Percentiles rank a stretch among this genome's conserved stretches.
Conservation (phyloP, 306 rosid genomes). For the Quillaja saponaria region DNA sequence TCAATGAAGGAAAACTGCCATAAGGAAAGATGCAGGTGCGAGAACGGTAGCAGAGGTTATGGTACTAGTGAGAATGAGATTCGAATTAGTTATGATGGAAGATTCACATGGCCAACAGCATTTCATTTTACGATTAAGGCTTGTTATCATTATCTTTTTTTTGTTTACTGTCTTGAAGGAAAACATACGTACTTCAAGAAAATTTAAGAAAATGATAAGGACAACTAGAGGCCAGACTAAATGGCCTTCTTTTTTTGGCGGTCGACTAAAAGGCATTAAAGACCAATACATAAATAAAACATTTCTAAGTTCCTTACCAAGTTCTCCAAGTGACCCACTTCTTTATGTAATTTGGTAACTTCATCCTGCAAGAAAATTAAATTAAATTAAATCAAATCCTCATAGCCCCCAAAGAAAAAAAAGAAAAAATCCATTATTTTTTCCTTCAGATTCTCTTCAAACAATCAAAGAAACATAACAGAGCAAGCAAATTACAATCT, state of each 20-base stretch:
- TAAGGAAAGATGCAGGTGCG: slow-evolving; percentile 9
- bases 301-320: slow-evolving; percentile 54
- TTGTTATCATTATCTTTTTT: background rate
- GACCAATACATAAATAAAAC: slow-evolving; percentile 14
- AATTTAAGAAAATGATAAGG: background rate
- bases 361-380: slow-evolving; percentile 64
- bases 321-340: slow-evolving; percentile 48
- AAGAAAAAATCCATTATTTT: background rate
- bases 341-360: slow-evolving; percentile 48
- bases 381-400: slow-evolving; percentile 33
- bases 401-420: background rate
- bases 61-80: slow-evolving; percentile 4
- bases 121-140: background rate
- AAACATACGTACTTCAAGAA: slow-evolving; percentile 3
- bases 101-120: background rate
- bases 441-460: background rate
- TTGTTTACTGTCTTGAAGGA: slow-evolving; percentile 12
- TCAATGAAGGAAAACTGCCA: slow-evolving; percentile 11
- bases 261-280: slow-evolving; percentile 19
- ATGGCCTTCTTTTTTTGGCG: no score
- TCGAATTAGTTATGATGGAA: slow-evolving; percentile 17
- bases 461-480: slow-evolving; percentile 24
- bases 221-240: slow-evolving; percentile 14
- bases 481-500: background rate
- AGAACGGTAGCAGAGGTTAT: slow-evolving; percentile 15